Evolutionary conservation across 2,329 filamentous ascomycete genomes (phyloP), one percentile per base, ranked within the genome.

Genomic region (Colletotrichum incanum): DNA sequence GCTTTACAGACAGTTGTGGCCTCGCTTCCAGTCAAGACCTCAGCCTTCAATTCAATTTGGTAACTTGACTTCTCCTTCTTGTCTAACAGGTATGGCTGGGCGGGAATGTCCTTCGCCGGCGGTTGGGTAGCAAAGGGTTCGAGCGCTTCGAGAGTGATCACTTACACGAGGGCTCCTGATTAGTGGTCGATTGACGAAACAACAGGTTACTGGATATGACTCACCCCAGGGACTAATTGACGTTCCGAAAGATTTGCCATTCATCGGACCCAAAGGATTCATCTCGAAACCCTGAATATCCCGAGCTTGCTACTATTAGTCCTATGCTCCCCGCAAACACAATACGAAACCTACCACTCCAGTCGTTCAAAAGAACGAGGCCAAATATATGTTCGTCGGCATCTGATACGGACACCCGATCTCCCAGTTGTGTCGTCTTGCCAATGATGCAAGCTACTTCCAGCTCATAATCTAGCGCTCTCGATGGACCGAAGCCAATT

Each of bases 231-330:
- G 89, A 0, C 87, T 89, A 28, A 92, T 87, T 0, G 84, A 86
- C 0, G 89, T 92, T 8, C 84, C 86, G 54, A 91, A 90, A 41
- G 85, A 87, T 77, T 92, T 93, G 2, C 86, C 85, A 62, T 91
- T 90, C 64, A 92, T 84, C 0, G 90, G 90, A 0, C 90, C 90
- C 0, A 92, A 79, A 0, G 89, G 89, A 3, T 82, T 82, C 89
- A 92, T 91, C 75, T 92, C 90, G 28, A 89, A 81, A 0, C 80
- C 84, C 77, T 92, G 90, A 26, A 92, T 89, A 76, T 92, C 90
- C n/a, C 90, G 83, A 26, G 89, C 87, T 82, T 65, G 67, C 1
- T 81, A 65, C 67, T 1, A 52, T 77, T 9, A 80, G 71, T 39
- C 11, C 26, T 8, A 28, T n/a, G 9, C 11, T 6, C 6, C n/a